These are phyloP conservation scores for Zopfia rhizophila DNA, from an alignment of 2,329 filamentous ascomycete genomes.

Conservation along the genomic window DNA sequence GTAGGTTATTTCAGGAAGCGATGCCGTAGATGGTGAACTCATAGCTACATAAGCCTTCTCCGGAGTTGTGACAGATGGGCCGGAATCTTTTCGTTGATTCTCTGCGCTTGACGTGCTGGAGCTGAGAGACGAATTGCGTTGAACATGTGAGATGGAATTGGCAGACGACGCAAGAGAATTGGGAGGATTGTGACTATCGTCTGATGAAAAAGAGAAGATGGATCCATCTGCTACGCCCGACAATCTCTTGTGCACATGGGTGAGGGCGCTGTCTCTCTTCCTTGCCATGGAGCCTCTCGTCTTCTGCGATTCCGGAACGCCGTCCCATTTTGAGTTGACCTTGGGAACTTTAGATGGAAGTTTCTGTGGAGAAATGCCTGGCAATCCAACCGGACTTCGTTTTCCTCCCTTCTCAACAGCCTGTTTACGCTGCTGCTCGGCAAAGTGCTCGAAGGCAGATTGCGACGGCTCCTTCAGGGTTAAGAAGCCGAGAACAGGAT, in stretches of 20 bases:
- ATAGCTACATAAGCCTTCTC: constrained; percentile 9
- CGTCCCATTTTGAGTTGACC: constrained; percentile 66
- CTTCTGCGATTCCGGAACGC: constrained; percentile 57
- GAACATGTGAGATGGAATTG: not conserved
- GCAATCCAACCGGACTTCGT: constrained; percentile 38
- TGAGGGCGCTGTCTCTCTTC: constrained; percentile 4
- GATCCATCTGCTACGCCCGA: constrained; percentile 27
- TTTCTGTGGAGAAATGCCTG: constrained; percentile 55
- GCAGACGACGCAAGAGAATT: constrained; percentile 40
- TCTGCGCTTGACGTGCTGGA: constrained; percentile 21
- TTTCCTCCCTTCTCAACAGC: constrained; percentile 37
- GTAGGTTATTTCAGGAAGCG: constrained; percentile 38
- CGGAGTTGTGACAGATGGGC: constrained; percentile 12
- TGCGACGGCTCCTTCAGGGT: constrained; percentile 62
- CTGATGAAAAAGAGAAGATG: constrained; percentile 33
- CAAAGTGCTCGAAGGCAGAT: constrained; percentile 58
- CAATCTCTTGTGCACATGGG: constrained; percentile 21
- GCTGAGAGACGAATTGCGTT: constrained; percentile 2
- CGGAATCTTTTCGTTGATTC: constrained; percentile 16
- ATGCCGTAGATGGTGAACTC: constrained; percentile 33
- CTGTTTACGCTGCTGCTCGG: constrained; percentile 55
- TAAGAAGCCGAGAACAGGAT: constrained; percentile 57
- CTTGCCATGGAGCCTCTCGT: constrained; percentile 25
- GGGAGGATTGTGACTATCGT: constrained; percentile 40
- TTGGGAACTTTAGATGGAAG: constrained; percentile 61